These are phyloP conservation scores for Alternaria alternata DNA, from an alignment of 2,329 filamentous ascomycete genomes.

Conservation along the genomic window DNA sequence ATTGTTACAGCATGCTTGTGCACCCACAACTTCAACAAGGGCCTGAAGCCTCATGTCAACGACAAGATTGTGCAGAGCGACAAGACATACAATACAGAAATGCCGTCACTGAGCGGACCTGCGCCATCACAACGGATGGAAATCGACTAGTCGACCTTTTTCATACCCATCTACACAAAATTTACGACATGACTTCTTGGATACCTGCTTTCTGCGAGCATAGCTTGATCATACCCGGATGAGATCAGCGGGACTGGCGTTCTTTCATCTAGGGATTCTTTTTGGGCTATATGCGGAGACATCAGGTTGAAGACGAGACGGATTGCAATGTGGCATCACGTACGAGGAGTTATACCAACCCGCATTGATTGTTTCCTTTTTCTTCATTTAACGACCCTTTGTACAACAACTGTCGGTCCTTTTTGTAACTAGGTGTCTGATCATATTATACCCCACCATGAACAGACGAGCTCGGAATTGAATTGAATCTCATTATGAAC, in stretches of 20 bases:
- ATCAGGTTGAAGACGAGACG: constrained; percentile 10
- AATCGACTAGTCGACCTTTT: constrained; percentile 44
- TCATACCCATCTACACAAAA: constrained; percentile 21
- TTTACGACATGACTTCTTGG: constrained; percentile 35
- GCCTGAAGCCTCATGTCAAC: constrained; percentile 85
- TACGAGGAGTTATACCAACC: constrained; percentile 15
- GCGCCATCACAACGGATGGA: constrained; percentile 55
- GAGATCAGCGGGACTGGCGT: constrained; percentile 35
- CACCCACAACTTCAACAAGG: constrained; percentile 88
- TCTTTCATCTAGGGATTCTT: constrained; percentile 25
- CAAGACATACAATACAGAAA: constrained; percentile 60
- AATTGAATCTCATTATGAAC: constrained; percentile 12
- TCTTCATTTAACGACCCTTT: constrained; percentile 20
- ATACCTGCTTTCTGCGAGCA: constrained; percentile 39
- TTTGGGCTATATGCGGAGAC: constrained; percentile 14
- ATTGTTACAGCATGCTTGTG: constrained; percentile 88
- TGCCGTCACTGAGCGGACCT: constrained; percentile 58
- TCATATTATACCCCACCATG: constrained; percentile 34
- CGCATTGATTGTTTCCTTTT: constrained; percentile 13
- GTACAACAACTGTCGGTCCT: constrained; percentile 25
- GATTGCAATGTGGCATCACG: constrained; percentile 13
- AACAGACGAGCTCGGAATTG: constrained; percentile 26
- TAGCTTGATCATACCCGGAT: constrained; percentile 34
- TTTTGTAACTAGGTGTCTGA: constrained; percentile 20
- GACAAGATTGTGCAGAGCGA: constrained; percentile 61